These are phyloP conservation scores for Blastobotrys petasosporus DNA, from an alignment of 1,139 yeast genomes.

Conservation along the genomic window DNA sequence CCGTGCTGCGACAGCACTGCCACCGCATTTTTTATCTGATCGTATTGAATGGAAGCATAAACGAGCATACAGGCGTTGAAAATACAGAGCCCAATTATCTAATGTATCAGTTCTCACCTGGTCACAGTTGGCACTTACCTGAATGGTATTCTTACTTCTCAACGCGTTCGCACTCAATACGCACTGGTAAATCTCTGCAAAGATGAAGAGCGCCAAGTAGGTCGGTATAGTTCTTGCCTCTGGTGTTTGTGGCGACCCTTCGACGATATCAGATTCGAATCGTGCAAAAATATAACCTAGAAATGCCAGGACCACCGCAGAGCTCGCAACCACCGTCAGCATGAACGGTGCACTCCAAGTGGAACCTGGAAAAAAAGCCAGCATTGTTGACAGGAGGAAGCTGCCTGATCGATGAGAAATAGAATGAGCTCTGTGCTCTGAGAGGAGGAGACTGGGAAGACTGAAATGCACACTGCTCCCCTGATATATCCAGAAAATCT, in stretches of 20 bases:
- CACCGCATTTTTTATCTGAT: constrained; percentile 38
- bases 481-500: no score
- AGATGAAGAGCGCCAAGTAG: constrained; percentile 41
- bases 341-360: constrained; percentile 24
- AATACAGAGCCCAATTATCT: constrained; percentile 38
- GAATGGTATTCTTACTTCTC: constrained; percentile 39
- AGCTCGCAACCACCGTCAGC: constrained; percentile 20
- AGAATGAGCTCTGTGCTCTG: no score
- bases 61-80: constrained; percentile 47
- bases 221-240: constrained; percentile 33
- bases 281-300: constrained; percentile 29
- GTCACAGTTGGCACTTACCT: constrained; percentile 16
- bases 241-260: constrained; percentile 19
- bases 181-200: constrained; percentile 42
- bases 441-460: no score
- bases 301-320: constrained; percentile 28
- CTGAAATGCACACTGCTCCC: no score
- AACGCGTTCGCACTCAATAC: constrained; percentile 42
- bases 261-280: constrained; percentile 24
- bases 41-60: constrained; percentile 48
- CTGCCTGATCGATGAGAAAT: no score
- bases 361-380: constrained; percentile 14
- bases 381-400: no score
- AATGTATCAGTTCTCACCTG: background rate
- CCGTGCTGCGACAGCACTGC: constrained; percentile 24